A percentile compares a stretch with the other conserved stretches of the same genome.
phyloP scores from a whole-genome alignment of 768 basidiomycete genomes.

The Tubosaeta sp. region DNA sequence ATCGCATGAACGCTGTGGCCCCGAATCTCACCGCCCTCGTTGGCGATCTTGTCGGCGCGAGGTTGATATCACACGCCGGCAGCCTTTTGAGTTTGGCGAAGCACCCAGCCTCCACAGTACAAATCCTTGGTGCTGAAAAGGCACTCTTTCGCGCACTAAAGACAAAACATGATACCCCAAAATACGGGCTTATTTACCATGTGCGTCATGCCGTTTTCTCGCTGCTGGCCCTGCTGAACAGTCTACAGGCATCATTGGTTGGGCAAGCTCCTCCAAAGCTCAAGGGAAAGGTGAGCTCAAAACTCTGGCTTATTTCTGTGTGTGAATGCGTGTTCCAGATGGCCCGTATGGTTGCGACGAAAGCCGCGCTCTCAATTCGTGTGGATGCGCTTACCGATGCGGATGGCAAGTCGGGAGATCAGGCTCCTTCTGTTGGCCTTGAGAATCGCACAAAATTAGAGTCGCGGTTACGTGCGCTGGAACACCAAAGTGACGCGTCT shows the following conservation, averaged over 20 bases:
- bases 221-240: slow-evolving; percentile 2
- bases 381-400: slow-evolving; percentile 94
- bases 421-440: slow-evolving; percentile 83
- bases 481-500: slow-evolving; percentile 72
- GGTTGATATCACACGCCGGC: slow-evolving; percentile 72
- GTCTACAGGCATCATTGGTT: slow-evolving; percentile 78
- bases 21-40: slow-evolving; percentile 90
- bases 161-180: slow-evolving; percentile 93
- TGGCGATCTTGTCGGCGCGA: slow-evolving; percentile 72
- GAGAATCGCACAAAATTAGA: slow-evolving; percentile 95
- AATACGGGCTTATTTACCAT: slow-evolving; percentile 99
- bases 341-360: slow-evolving; percentile 99
- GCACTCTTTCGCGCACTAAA: slow-evolving; percentile 73
- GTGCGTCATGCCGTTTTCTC: slow-evolving; percentile 39
- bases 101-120: slow-evolving; percentile 75
- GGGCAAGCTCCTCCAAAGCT: slow-evolving; percentile 97
- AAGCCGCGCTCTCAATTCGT: slow-evolving; percentile 94
- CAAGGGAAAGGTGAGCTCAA: slow-evolving; percentile 78
- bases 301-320: background rate
- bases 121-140: slow-evolving; percentile 76
- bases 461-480: slow-evolving; percentile 84
- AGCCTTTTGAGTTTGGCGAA: slow-evolving; percentile 67
- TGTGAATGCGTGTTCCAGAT: slow-evolving; percentile 47
- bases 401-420: slow-evolving; percentile 81
- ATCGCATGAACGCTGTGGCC: slow-evolving; percentile 97